These are phyloP conservation scores for Mrakia gelida DNA, from an alignment of 768 basidiomycete genomes.

Conservation along the genomic window DNA sequence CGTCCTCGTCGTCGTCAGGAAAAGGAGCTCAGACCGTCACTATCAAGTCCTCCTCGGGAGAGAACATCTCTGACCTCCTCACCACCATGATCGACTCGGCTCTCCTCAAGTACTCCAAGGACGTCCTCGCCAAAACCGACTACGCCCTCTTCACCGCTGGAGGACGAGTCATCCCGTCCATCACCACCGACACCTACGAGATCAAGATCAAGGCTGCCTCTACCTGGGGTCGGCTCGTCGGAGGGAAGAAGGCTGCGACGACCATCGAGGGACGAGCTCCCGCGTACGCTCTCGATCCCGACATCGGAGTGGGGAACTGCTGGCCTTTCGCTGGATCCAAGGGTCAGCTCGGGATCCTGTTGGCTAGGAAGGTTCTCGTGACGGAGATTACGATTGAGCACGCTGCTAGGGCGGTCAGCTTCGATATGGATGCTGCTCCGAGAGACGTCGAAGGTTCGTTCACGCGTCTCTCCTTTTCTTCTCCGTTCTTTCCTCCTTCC, in stretches of 20 bases:
- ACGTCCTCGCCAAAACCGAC: constrained; percentile 74
- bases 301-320: constrained; percentile 75
- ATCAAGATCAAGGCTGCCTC: constrained; percentile 41
- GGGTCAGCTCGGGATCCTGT: constrained; percentile 77
- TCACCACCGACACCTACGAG: constrained; percentile 77
- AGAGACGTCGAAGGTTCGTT: constrained; percentile 68
- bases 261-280: constrained; percentile 66
- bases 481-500: background rate
- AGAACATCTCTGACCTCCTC: constrained; percentile 56
- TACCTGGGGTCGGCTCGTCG: constrained; percentile 4
- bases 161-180: constrained; percentile 69
- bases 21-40: background rate
- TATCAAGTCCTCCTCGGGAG: constrained; percentile 6
- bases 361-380: constrained; percentile 60
- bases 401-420: constrained; percentile 72
- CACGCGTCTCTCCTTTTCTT: background rate
- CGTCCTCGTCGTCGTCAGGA: background rate
- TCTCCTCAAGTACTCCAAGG: constrained; percentile 65
- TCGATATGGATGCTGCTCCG: constrained; percentile 76
- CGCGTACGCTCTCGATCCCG: constrained; percentile 80
- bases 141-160: constrained; percentile 81
- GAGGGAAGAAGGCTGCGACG: constrained; percentile 37
- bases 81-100: constrained; percentile 70
- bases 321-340: constrained; percentile 81
- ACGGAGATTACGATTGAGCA: constrained; percentile 80